Evolutionary conservation across 2,329 filamentous ascomycete species (phyloP), one percentile per base, ranked within the genome.

Genomic region (Penicillium fuscoglaucum): DNA sequence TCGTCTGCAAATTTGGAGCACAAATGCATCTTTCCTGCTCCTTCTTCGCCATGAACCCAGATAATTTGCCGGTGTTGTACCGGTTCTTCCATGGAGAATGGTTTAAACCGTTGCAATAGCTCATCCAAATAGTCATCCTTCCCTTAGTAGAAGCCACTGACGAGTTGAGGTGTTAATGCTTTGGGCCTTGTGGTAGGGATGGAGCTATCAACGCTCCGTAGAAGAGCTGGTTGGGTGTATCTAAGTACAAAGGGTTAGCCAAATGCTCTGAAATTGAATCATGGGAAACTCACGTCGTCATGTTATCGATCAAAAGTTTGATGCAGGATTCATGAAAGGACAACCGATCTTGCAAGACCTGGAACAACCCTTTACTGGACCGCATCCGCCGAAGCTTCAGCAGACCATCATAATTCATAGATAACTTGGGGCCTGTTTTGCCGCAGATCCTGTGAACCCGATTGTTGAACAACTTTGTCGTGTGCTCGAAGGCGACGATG

Each of bases 371-470:
- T 5, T 1, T 19, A 9, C 19, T 19, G 8, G 2, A n/a, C n/a
- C 0, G 37, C 6, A 39, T 0, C 37, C 37, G 9, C n/a, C 4
- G 4, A 19, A 19, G 8, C 4, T 12, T 9, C 0, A 19, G 0
- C n/a, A 39, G 1, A 39, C 28, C 9, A 4, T 39, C 1, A 19
- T 12, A n/a, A 10, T 19, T 19, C 37, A 5, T 19, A 4, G 9
- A 19, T 19, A 19, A 6, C 17, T 12, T 40, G 9, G 1, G 1
- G n/a, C 10, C 37, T 19, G 8, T 19, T 19, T 40, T 6, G 37
- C 37, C 37, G 19, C 37, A 40, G 10, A 40, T 19, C 19, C 10
- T 40, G 7, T 12, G n/a, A 40, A 40, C 8, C 37, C 0, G 5
- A 4, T 40, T 6, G 37, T 40, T 40, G n/a, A 40, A 1, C 2